Conservation (phyloP, 495 filamentous ascomycete species). For the Lasiosphaeria hispida region DNA sequence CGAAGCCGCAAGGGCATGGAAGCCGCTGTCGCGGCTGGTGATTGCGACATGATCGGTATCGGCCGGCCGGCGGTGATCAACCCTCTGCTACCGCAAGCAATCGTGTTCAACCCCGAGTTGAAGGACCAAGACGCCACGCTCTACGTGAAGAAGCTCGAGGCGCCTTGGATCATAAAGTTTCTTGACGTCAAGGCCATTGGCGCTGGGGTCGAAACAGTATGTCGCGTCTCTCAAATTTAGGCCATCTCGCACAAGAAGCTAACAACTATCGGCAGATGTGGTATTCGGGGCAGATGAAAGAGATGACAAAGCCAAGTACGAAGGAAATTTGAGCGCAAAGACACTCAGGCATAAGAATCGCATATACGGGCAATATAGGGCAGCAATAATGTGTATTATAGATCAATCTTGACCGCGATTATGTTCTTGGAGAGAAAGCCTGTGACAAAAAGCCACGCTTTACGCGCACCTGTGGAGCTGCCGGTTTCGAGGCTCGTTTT, state of each 20-base stretch:
- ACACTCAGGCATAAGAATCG: background rate
- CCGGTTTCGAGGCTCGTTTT: slow-evolving; percentile 19
- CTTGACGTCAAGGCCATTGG: slow-evolving; percentile 42
- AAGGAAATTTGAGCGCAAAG: too few species aligned
- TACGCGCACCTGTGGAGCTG: slow-evolving; percentile 31
- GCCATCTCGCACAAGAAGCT: background rate
- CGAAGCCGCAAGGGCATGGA: slow-evolving; percentile 54
- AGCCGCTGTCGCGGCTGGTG: slow-evolving; percentile 46
- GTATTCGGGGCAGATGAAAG: slow-evolving; percentile 42
- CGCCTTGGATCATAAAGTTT: slow-evolving; percentile 32
- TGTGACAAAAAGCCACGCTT: slow-evolving; percentile 58
- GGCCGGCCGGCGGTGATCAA: slow-evolving; percentile 52
- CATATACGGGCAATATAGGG: background rate
- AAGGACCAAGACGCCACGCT: slow-evolving; percentile 48
- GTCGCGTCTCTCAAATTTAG: slow-evolving; percentile 10
- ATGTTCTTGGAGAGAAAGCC: slow-evolving; percentile 54
- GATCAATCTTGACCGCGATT: slow-evolving; percentile 53
- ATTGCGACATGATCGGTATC: slow-evolving; percentile 60
- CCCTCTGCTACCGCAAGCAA: slow-evolving; percentile 45
- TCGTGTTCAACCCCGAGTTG: slow-evolving; percentile 53
- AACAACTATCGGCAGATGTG: slow-evolving; percentile 19
- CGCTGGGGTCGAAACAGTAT: slow-evolving; percentile 44
- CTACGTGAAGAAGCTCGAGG: slow-evolving; percentile 35
- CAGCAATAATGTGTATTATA: slow-evolving; percentile 26
- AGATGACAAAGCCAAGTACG: slow-evolving; percentile 32